phyloP scores from a whole-genome alignment of 1,284 basidiomycete species.

The Flammula alnicola region DNA sequence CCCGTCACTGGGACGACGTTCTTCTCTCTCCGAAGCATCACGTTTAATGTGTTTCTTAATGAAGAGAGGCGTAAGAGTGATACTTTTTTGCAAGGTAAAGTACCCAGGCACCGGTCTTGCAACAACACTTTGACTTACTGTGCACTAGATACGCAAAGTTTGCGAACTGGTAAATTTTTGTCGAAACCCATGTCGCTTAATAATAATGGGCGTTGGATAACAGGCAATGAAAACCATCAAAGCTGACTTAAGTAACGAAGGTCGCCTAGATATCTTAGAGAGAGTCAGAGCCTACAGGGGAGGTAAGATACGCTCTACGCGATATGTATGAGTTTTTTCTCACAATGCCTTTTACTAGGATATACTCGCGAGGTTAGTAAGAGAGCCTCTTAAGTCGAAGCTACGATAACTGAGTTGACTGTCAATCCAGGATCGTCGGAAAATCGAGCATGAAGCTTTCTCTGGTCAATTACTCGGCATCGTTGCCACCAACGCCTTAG shows the following conservation, averaged over 20 bases:
- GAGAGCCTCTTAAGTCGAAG: background rate
- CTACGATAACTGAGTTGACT: constrained; percentile 1
- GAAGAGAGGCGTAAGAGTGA: constrained; percentile 80
- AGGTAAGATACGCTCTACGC: constrained; percentile 45
- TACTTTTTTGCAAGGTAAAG: constrained; percentile 86
- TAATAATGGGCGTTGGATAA: no score
- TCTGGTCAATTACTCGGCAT: constrained; percentile 83
- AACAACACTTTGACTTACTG: background rate
- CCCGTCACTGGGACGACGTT: constrained; percentile 61
- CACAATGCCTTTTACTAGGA: constrained; percentile 29
- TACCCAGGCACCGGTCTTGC: background rate
- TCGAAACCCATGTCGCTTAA: no score
- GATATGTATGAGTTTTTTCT: background rate
- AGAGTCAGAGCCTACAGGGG: constrained; percentile 87
- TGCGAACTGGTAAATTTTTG: constrained; percentile 73
- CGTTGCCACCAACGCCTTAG: constrained; percentile 90
- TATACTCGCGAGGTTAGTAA: constrained; percentile 41
- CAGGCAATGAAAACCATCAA: constrained; percentile 84
- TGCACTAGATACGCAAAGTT: constrained; percentile 68
- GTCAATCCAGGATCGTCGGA: constrained; percentile 87
- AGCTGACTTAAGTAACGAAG: constrained; percentile 74
- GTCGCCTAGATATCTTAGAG: constrained; percentile 76
- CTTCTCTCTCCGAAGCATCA: constrained; percentile 75
- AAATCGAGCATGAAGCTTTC: constrained; percentile 88
- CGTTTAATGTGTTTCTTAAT: constrained; percentile 82